A percentile compares a stretch with the other conserved stretches of the same genome.
Evolutionary conservation across 371 early-diverging fungal species (phyloP).

Genomic region (Zopfochytrium polystomum): DNA sequence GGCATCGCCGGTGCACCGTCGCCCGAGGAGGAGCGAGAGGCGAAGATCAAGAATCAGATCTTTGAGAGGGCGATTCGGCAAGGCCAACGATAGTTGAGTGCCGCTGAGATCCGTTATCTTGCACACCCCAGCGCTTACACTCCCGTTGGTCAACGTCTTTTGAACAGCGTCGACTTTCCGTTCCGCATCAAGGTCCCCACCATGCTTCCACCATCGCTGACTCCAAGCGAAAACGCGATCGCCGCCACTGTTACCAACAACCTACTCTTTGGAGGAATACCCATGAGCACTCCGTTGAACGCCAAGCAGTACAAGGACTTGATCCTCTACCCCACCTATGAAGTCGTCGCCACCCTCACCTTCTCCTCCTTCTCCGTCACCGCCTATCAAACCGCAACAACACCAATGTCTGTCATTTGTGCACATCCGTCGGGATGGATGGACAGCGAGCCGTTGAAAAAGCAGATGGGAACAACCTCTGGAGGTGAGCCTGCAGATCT

Average conservation of each 20-base stretch:
- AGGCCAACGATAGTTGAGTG: neutral
- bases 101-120: neutral
- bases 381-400: slow-evolving; percentile 16
- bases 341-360: slow-evolving; percentile 18
- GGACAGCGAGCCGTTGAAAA: neutral
- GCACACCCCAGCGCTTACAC: no score
- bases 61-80: neutral
- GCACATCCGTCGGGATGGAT: neutral
- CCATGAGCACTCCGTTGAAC: neutral
- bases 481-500: neutral
- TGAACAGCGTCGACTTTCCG: slow-evolving; percentile 19
- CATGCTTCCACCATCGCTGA: slow-evolving; percentile 11
- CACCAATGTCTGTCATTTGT: slow-evolving; percentile 2
- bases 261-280: neutral
- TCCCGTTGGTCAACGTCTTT: neutral
- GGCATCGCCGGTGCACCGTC: neutral
- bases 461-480: neutral
- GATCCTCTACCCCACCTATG: slow-evolving; percentile 13
- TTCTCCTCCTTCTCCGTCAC: slow-evolving; percentile 16
- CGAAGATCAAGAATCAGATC: neutral
- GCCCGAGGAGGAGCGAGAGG: neutral
- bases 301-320: slow-evolving; percentile 4
- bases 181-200: slow-evolving; percentile 17
- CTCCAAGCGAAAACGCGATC: neutral
- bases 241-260: neutral